phyloP scores from a whole-genome alignment of 2,329 filamentous ascomycete genomes.

The Paecilomyces sp. region DNA sequence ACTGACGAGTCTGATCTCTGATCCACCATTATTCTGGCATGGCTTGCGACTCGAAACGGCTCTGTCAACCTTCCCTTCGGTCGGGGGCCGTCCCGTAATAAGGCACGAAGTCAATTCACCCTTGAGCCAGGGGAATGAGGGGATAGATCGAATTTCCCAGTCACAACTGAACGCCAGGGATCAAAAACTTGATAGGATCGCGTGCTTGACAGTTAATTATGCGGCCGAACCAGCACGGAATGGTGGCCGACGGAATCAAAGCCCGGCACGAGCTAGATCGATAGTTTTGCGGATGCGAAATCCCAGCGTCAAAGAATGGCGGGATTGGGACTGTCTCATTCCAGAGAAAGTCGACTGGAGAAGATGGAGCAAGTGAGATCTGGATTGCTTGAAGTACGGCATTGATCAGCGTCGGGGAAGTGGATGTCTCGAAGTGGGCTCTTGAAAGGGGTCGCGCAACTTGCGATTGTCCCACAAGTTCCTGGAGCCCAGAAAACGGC shows the following conservation, averaged over 20 bases:
- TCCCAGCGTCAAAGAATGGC: neutral
- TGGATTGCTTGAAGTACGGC: neutral
- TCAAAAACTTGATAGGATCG: neutral
- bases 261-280: neutral
- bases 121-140: neutral
- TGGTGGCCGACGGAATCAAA: neutral
- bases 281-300: neutral
- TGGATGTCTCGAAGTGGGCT: neutral
- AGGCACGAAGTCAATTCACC: neutral
- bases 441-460: neutral
- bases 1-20: constrained; percentile 20
- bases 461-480: neutral
- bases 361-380: neutral
- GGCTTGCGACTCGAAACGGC: constrained; percentile 15
- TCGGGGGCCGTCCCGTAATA: neutral
- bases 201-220: neutral
- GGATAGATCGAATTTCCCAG: neutral
- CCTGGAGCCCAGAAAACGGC: neutral
- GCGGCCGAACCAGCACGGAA: neutral
- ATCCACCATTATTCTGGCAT: constrained; percentile 30
- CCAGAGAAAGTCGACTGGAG: neutral
- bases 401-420: neutral
- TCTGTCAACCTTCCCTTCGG: constrained; percentile 1
- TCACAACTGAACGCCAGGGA: neutral
- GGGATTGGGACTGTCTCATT: neutral